Conservation (phyloP, 2,329 filamentous ascomycete species). For the Graphiopsis chlorocephala region DNA sequence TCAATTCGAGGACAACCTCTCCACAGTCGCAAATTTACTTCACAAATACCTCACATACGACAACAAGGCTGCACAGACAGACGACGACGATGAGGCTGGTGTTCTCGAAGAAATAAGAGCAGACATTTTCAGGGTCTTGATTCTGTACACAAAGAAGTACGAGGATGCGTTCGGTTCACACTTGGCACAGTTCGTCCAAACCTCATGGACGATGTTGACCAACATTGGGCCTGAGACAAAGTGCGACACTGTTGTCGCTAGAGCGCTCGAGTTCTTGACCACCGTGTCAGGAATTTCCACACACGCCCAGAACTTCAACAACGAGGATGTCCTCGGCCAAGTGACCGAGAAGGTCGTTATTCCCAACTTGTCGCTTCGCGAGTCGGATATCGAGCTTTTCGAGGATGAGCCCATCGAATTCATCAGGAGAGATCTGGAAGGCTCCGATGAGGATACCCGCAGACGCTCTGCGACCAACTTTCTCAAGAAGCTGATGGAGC, state of each 20-base stretch:
- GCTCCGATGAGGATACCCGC: conserved; percentile 91
- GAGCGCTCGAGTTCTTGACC: conserved; percentile 89
- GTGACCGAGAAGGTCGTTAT: conserved; percentile 95
- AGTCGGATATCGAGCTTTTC: conserved; percentile 92
- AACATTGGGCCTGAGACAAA: conserved; percentile 83
- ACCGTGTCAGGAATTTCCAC: conserved; percentile 75
- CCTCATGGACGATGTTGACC: conserved; percentile 87
- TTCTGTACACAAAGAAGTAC: conserved; percentile 90
- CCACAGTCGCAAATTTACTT: conserved; percentile 71
- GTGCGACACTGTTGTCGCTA: conserved; percentile 91
- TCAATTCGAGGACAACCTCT: conserved; percentile 86
- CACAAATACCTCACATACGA: conserved; percentile 93
- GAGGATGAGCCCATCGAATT: conserved; percentile 99
- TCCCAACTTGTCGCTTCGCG: conserved; percentile 85
- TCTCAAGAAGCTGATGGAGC: conserved; percentile 80
- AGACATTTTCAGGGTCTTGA: conserved; percentile 86
- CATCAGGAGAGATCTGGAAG: conserved; percentile 90
- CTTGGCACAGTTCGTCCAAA: conserved; percentile 79
- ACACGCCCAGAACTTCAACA: conserved; percentile 83
- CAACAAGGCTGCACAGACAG: conserved; percentile 76
- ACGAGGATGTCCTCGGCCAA: conserved; percentile 72
- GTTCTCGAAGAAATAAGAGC: conserved; percentile 83
- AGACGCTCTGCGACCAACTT: conserved; percentile 93
- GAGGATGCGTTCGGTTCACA: conserved; percentile 87
- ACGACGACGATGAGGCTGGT: conserved; percentile 86